These are phyloP conservation scores for Candida anutae DNA, from an alignment of 1,139 yeast genomes.

Conservation along the genomic window DNA sequence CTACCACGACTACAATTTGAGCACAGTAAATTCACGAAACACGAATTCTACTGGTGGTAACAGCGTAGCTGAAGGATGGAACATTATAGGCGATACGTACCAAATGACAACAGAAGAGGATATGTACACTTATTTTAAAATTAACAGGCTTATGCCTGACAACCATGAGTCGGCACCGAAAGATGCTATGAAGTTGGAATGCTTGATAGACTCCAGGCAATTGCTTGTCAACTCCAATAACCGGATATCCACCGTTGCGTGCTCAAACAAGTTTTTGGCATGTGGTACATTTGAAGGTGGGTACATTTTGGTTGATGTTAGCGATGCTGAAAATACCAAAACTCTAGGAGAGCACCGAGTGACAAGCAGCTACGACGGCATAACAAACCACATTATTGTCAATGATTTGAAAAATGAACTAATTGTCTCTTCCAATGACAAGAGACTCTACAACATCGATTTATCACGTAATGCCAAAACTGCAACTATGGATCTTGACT, in stretches of 20 bases:
- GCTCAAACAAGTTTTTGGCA: slow-evolving; percentile 34
- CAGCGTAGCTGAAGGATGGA: slow-evolving; percentile 5
- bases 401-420: slow-evolving; percentile 17
- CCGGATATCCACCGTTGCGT: slow-evolving; percentile 42
- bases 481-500: slow-evolving; percentile 20
- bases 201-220: slow-evolving; percentile 32
- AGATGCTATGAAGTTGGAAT: slow-evolving; percentile 24
- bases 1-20: slow-evolving; percentile 25
- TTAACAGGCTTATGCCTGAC: slow-evolving; percentile 27
- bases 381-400: slow-evolving; percentile 46
- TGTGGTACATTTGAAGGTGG: slow-evolving; percentile 56
- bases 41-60: too few relatives aligned
- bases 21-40: slow-evolving; percentile 14
- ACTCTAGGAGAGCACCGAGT: slow-evolving; percentile 30
- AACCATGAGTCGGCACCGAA: slow-evolving; percentile 14
- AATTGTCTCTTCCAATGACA: slow-evolving; percentile 45
- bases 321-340: slow-evolving; percentile 16
- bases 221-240: slow-evolving; percentile 25
- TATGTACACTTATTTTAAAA: slow-evolving; percentile 27
- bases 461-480: slow-evolving; percentile 7
- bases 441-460: slow-evolving; percentile 34
- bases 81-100: slow-evolving; percentile 1
- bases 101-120: slow-evolving; percentile 12
- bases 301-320: slow-evolving; percentile 29
- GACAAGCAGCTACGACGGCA: slow-evolving; percentile 41